Evolutionary conservation across 164 flowering plant species (phyloP).

Genomic region (Euptelea pleiosperma): DNA sequence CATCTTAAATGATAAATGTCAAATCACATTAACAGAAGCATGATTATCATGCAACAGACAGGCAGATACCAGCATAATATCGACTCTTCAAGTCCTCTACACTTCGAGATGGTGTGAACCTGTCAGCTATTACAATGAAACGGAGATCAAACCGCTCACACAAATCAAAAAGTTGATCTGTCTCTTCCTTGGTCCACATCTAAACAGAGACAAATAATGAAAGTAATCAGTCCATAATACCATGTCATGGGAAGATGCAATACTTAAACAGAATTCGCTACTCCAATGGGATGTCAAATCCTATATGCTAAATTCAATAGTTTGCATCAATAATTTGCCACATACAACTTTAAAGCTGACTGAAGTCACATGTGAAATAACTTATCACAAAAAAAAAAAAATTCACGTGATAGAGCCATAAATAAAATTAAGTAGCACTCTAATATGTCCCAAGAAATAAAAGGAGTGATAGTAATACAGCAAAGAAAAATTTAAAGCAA

Average conservation of each 20-base stretch:
- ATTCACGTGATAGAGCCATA: too few relatives aligned
- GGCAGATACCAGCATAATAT: slow-evolving; percentile 75
- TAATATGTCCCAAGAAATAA: background rate
- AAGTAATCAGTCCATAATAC: background rate
- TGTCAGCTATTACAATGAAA: slow-evolving; percentile 85
- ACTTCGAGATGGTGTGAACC: slow-evolving; percentile 71
- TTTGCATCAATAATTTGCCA: too few relatives aligned
- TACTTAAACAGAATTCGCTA: too few relatives aligned
- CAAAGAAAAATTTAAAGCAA: background rate
- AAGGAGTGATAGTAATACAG: background rate
- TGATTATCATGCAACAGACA: slow-evolving; percentile 6
- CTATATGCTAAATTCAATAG: too few relatives aligned
- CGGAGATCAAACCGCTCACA: slow-evolving; percentile 92
- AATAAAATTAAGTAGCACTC: too few relatives aligned
- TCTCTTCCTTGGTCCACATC: slow-evolving; percentile 96
- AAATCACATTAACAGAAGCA: background rate
- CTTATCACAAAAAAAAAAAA: too few relatives aligned
- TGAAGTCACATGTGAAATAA: too few relatives aligned
- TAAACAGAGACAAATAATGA: slow-evolving; percentile 16
- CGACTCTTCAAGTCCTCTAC: slow-evolving; percentile 94
- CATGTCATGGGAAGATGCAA: slow-evolving; percentile 6
- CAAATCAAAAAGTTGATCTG: slow-evolving; percentile 85
- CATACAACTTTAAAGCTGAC: too few relatives aligned
- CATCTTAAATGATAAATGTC: background rate
- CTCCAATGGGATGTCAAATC: too few relatives aligned